These are phyloP conservation scores for Schoenoplectus triqueter DNA, from an alignment of 202 grass and related monocot genomes.

Conservation along the genomic window DNA sequence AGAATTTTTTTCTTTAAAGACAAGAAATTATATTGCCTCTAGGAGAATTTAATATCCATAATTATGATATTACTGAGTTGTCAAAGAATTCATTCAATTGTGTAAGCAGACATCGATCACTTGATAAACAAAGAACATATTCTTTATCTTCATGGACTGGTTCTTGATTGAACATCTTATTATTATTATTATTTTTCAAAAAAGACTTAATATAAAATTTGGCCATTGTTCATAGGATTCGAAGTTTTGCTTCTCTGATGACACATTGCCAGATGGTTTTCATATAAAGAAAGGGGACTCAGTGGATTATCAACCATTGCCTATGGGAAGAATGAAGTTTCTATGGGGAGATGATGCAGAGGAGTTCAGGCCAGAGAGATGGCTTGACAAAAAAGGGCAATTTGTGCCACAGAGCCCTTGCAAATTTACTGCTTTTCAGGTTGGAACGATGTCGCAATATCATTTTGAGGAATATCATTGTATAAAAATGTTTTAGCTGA, in stretches of 20 bases:
- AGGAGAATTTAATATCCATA: not conserved
- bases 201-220: not conserved
- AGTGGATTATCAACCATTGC: slow-evolving; percentile 61
- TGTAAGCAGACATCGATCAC: not conserved
- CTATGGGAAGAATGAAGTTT: slow-evolving; percentile 76
- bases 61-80: not conserved
- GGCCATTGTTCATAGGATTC: slow-evolving; percentile 46
- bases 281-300: slow-evolving; percentile 58
- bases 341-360: slow-evolving; percentile 69
- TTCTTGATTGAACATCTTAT: not conserved
- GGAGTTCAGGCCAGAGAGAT: slow-evolving; percentile 62
- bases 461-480: not conserved
- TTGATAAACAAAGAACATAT: no score
- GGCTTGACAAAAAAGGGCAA: slow-evolving; percentile 50
- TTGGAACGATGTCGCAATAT: slow-evolving; percentile 5
- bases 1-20: not conserved
- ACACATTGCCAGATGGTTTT: slow-evolving; percentile 56
- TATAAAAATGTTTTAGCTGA: not conserved
- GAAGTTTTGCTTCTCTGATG: slow-evolving; percentile 70
- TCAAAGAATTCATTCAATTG: not conserved
- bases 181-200: not conserved
- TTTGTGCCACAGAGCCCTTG: slow-evolving; percentile 61
- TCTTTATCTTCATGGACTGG: not conserved
- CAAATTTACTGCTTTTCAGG: slow-evolving; percentile 82
- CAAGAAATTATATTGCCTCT: not conserved